Evolutionary conservation across 1,284 basidiomycete species (phyloP).

Genomic region (Grifola frondosa): DNA sequence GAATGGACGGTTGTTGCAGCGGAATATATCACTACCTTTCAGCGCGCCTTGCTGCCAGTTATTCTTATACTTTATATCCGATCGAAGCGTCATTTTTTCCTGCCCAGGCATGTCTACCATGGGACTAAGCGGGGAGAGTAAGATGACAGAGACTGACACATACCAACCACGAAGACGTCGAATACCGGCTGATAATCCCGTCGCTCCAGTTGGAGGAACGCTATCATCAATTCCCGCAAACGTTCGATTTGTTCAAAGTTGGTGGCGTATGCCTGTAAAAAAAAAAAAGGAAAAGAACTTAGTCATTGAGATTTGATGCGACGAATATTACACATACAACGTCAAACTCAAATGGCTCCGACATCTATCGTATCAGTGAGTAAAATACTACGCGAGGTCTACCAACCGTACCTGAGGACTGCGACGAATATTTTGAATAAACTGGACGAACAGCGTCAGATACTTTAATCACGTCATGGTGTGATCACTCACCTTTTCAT

Average conservation of each 20-base stretch:
- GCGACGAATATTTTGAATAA: conserved; percentile 71
- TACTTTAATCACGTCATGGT: conserved; percentile 17
- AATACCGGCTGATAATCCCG: conserved; percentile 76
- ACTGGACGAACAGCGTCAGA: conserved; percentile 42
- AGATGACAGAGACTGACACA: conserved; percentile 13
- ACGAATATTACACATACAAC: conserved; percentile 50
- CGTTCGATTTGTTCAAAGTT: conserved; percentile 82
- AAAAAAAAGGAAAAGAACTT: too few species aligned
- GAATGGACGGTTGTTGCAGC: background rate
- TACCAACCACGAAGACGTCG: conserved; percentile 67
- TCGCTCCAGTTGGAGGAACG: conserved; percentile 69
- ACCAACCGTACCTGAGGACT: conserved; percentile 53
- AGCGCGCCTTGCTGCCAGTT: conserved; percentile 84
- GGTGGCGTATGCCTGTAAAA: conserved; percentile 59
- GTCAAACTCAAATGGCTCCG: conserved; percentile 79
- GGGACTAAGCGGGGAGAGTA: background rate
- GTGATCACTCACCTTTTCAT: conserved; percentile 51
- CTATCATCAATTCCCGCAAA: conserved; percentile 79
- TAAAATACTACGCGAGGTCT: background rate
- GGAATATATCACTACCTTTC: conserved; percentile 46
- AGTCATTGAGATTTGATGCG: too few species aligned
- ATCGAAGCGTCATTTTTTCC: conserved; percentile 74
- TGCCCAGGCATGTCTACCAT: conserved; percentile 78
- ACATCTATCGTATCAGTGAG: conserved; percentile 47
- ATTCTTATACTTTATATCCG: conserved; percentile 89